A percentile compares a stretch with the other conserved stretches of the same genome.
Conservation (phyloP, 805 yeast genomes). For the Saccharomyces mikatae region DNA sequence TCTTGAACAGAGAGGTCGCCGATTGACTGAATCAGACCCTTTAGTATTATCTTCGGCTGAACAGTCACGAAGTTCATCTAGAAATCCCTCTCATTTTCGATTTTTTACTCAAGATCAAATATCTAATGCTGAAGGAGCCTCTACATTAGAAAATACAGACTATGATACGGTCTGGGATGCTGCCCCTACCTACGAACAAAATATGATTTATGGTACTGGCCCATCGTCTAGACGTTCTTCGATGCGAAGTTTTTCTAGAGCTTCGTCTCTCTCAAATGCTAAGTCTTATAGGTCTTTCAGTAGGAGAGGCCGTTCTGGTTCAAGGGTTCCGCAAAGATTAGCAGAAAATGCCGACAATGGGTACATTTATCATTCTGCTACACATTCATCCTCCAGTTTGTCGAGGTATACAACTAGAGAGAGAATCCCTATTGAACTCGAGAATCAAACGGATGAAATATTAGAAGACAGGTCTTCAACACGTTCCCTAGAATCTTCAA, state of each 20-base stretch:
- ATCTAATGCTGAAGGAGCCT: conserved; percentile 80
- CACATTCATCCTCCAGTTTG: conserved; percentile 31
- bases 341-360: conserved; percentile 4
- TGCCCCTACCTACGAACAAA: conserved; percentile 40
- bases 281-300: conserved; percentile 18
- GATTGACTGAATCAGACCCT: conserved; percentile 18
- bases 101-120: conserved; percentile 81
- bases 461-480: conserved; percentile 26
- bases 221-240: conserved; percentile 23
- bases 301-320: conserved; percentile 14
- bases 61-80: conserved; percentile 31
- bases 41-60: conserved; percentile 29
- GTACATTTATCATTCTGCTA: conserved; percentile 15
- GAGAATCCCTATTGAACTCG: conserved; percentile 33
- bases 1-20: conserved; percentile 21
- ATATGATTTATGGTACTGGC: conserved; percentile 27
- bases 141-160: conserved; percentile 66
- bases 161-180: conserved; percentile 70
- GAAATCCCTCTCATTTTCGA: conserved; percentile 44
- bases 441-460: conserved; percentile 26
- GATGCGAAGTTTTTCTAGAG: conserved; percentile 13
- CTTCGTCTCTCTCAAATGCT: conserved; percentile 15
- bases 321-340: conserved; percentile 11
- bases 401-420: conserved; percentile 32
- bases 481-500: conserved; percentile 16